Evolutionary conservation across 108 stramenopile genomes (phyloP).

Genomic region (Fragilariopsis cylindrus): DNA sequence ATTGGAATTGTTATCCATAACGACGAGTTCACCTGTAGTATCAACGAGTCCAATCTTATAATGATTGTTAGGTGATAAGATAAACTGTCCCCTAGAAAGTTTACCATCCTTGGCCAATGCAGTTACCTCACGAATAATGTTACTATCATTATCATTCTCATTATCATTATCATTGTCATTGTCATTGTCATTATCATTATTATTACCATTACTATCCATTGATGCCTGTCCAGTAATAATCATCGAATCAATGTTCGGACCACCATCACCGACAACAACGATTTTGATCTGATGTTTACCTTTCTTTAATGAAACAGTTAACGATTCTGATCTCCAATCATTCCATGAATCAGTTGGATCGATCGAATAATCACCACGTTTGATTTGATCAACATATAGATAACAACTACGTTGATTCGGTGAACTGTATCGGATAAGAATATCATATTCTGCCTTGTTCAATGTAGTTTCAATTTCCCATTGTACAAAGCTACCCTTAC

Average conservation of each 20-base stretch:
- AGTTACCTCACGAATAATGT: not conserved
- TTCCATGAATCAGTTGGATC: slow-evolving; percentile 10
- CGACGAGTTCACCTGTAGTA: slow-evolving; percentile 6
- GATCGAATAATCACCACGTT: slow-evolving; percentile 3
- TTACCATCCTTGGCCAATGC: not conserved
- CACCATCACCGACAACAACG: not conserved
- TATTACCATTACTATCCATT: not conserved
- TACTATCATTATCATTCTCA: not conserved
- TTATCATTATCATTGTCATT: not conserved
- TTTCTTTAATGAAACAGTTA: not conserved
- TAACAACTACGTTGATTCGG: not conserved
- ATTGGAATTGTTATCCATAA: not conserved
- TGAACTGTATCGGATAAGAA: not conserved
- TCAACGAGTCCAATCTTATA: slow-evolving; percentile 17
- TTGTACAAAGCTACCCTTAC: not conserved
- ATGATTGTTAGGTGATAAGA: slow-evolving; percentile 17
- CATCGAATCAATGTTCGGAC: slow-evolving; percentile 15
- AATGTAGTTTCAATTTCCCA: slow-evolving; percentile 5
- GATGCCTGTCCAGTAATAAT: not conserved
- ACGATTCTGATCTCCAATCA: slow-evolving; percentile 2
- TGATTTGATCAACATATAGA: slow-evolving; percentile 4
- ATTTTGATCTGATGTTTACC: slow-evolving; percentile 10
- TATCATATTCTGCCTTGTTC: not conserved
- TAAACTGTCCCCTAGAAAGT: slow-evolving; percentile 25
- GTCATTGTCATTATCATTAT: not conserved